phyloP scores from a whole-genome alignment of 306 rosid genomes.

The Mimosa pudica region DNA sequence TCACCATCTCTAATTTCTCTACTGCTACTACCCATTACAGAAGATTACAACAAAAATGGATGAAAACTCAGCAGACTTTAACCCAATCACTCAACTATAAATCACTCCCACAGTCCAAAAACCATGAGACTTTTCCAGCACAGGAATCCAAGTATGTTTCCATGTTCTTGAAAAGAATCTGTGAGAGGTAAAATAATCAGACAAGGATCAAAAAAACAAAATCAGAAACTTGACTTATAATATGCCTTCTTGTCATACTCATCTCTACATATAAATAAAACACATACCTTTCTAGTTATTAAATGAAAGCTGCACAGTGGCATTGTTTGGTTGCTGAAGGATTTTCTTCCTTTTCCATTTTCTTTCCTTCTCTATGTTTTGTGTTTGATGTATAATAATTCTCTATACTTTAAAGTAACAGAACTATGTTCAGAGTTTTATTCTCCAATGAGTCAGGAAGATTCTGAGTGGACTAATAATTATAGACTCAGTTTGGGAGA shows the following conservation, averaged over 20 bases:
- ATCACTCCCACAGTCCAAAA: conserved; percentile 27
- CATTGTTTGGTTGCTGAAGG: conserved; percentile 50
- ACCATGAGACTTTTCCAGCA: conserved; percentile 18
- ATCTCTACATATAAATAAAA: conserved; percentile 42
- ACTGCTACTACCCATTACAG: conserved; percentile 56
- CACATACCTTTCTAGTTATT: conserved; percentile 46
- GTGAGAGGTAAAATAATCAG: conserved; percentile 1
- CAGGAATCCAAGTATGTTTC: conserved; percentile 28
- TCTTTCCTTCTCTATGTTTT: not conserved
- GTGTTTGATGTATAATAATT: conserved; percentile 33
- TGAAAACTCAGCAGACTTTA: conserved; percentile 34
- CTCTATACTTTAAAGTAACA: conserved; percentile 41
- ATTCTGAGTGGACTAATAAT: conserved; percentile 52
- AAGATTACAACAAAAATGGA: not conserved
- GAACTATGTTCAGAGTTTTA: conserved; percentile 49
- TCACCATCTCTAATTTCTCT: conserved; percentile 41
- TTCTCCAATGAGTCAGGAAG: conserved; percentile 85
- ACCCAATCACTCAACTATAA: conserved; percentile 11
- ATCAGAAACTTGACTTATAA: conserved; percentile 25
- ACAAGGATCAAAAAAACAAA: not conserved
- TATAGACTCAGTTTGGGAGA: conserved; percentile 39
- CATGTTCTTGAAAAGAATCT: conserved; percentile 33
- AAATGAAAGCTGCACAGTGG: conserved; percentile 48
- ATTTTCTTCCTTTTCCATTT: not conserved
- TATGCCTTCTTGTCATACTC: conserved; percentile 40